Base-by-base conservation (phyloP, 139 green algal species). In the Micromonas pusilla region DNA sequence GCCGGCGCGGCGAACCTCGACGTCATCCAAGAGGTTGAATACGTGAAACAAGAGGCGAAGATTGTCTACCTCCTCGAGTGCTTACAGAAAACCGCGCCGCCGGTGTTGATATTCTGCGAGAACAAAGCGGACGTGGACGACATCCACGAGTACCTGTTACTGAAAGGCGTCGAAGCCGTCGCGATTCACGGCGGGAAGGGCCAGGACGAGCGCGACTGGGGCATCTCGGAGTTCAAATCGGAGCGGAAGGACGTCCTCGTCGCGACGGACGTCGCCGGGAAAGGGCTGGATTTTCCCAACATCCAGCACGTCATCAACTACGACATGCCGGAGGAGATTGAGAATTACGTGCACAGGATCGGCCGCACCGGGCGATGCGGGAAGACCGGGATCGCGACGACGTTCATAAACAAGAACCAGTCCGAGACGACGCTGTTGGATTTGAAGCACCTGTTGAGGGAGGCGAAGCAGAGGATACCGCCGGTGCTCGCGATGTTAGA, bases 301-400 rank as follows among this genome's bases (percentile, higher is more conserved):
- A 96, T 98, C 78, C 89, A 97, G 87, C 95, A 99, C 78, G 95
- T 99, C 3, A 90, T 99, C 86, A 99, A 99, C 83, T 99, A 92
- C 81, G 95, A 99, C 90, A 98, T 99, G 95, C 95, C 95, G 0
- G 85, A 91, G 39, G 95, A 98, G 83, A 97, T 99, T 67, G 95
- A 99, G 79, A 98, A 99, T 83, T 97, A 99, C 82, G 95, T 98
- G 66, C 95, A 98, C 81, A 39, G 88, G 26, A 93, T 90, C 26
- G 87, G 87, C 2, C 79, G 87, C 23, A 88, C 81, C 23, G 95
- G 95, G 0, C 92, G 95, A 25, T 93, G 91, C 76, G 95, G 95
- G 68, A 97, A 97, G 86, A 98, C 92, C 25, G 95, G 95, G 37
- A 91, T 98, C 2, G 95, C 95, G 26, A 98, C 95, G 31, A 98